Conservation (phyloP, 1,284 basidiomycete species). For the Abortiporus biennis region DNA sequence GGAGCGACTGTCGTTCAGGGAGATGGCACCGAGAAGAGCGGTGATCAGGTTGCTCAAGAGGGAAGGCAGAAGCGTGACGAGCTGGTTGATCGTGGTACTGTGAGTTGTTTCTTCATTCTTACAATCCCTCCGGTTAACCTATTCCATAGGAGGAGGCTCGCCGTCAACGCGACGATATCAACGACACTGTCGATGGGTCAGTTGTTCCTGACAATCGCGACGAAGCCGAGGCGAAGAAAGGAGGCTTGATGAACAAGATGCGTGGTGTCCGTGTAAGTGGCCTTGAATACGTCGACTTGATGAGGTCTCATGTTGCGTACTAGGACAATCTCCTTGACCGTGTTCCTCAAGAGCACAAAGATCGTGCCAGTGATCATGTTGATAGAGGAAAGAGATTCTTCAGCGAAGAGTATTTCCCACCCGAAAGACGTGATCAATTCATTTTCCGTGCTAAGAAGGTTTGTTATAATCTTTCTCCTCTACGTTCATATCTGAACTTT, state of each 20-base stretch:
- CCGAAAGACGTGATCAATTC: conserved; percentile 80
- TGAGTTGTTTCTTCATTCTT: conserved; percentile 2
- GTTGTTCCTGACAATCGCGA: conserved; percentile 29
- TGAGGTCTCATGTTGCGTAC: too few species aligned
- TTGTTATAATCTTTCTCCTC: conserved; percentile 4
- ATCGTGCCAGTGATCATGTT: conserved; percentile 42
- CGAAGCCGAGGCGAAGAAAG: conserved; percentile 45
- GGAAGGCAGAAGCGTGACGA: conserved; percentile 16
- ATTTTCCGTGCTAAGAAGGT: conserved; percentile 79
- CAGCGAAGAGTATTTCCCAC: conserved; percentile 78
- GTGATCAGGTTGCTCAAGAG: conserved; percentile 23
- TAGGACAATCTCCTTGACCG: conserved; percentile 43
- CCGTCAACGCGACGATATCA: conserved; percentile 28
- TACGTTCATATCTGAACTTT: conserved; percentile 12
- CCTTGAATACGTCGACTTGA: neutral
- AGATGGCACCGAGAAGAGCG: conserved; percentile 31
- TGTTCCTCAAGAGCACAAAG: conserved; percentile 59
- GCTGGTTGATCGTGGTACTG: conserved; percentile 15
- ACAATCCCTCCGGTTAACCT: neutral
- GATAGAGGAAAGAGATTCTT: conserved; percentile 62
- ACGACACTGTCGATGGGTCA: conserved; percentile 14
- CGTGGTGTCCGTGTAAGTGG: conserved; percentile 29
- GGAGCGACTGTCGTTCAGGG: conserved; percentile 20
- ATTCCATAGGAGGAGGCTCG: conserved; percentile 18
- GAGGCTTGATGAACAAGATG: conserved; percentile 42